Base-by-base conservation (phyloP, 2,329 filamentous ascomycete species). In the Dothiorella sarmentorum region DNA sequence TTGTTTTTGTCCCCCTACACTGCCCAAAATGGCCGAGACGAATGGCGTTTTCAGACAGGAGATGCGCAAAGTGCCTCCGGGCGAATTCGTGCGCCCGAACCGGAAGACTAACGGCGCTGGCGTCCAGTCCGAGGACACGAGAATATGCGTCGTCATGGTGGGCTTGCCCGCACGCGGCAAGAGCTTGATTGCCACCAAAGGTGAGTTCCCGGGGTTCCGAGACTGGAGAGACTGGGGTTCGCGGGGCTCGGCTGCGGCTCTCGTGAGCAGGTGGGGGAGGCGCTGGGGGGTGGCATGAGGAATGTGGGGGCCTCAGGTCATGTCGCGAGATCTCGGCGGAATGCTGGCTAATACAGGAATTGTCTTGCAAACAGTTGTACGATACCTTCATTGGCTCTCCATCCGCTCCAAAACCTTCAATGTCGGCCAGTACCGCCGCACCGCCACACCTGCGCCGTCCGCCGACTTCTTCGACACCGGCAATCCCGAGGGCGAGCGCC, bases 101-200 rank as follows among this genome's bases (percentile, higher is more conserved):
- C 71, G 69, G 66, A 77, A 70, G 67, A 76, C 78, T 77, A 81
- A 80, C 73, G 86, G 88, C 65, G 78, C 84, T 67, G 88, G 87
- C 69, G 83, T 92, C 64, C 88, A 96, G 90, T 90, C 89, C 68
- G 93, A 97, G 80, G 91, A 97, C 75, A 93, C 90, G 61, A 90
- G 90, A 74, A 95, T 99, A 78, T 97, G 93, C 75, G 92, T 99
- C 64, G 91, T 99, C 68, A 97, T 99, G 94, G 94, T 99, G 61
- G 94, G 94, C 65, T 82, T 99, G 71, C 94, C 94, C 58, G 94
- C 94, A 62, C 83, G 94, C 66, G 94, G 94, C 70, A 99, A 99
- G 83, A 96, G 91, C 78, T 85, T 96, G 74, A 97, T 99, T 72
- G 93, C 94, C 66, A 91, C 96, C 70, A 97, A 97, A 84, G 91